Base-by-base conservation (phyloP, 768 basidiomycete genomes). In the Flagelloscypha sp. region DNA sequence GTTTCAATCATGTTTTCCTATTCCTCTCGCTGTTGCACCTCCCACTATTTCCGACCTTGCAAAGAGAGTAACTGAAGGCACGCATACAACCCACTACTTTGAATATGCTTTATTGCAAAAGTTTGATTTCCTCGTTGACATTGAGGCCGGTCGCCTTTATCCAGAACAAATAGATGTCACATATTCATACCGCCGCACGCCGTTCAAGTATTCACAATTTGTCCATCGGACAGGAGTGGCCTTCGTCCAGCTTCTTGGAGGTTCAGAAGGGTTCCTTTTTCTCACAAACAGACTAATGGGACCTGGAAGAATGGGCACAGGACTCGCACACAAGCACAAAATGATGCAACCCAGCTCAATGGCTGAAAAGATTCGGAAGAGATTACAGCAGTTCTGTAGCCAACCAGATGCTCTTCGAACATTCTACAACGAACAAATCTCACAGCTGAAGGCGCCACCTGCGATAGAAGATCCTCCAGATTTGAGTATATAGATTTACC, bases 181-280 rank as follows among this genome's bases (percentile, higher is more conserved):
- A 16, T 98, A 97, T 59, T 85, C 84, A 7, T 98, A 97, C 53
- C 81, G 93, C 10, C 79, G 83, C 24, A 61, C 74, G 27, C 68
- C 79, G 4, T 86, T 78, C 63, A 68, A 72, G 43, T 74, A 89
- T 57, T 85, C 89, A 13, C 94, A 98, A 53, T 97, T 88, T 54
- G 84, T 95, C 20, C 94, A 95, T 50, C 77, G 80, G 32, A 76
- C 83, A 4, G 95, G 95, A 2, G 75, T 84, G 16, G 90, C 87
- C 7, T 89, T 97, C 50, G 78, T 90, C 7, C 90, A 95, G 53
- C 81, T 94, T 39, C 50, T 92, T 4, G 86, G 83, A 2, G 86
- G 79, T 2, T 55, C 68, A 3, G 67, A 81, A 36, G 90, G 92
- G 0, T 93, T 90, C 57, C 57, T 89, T 40, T 94, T 93, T 66